A percentile compares a stretch with the other conserved stretches of the same genome.
Evolutionary conservation across 2,329 filamentous ascomycete genomes (phyloP).

Genomic region (Dactylonectria estremocensis): DNA sequence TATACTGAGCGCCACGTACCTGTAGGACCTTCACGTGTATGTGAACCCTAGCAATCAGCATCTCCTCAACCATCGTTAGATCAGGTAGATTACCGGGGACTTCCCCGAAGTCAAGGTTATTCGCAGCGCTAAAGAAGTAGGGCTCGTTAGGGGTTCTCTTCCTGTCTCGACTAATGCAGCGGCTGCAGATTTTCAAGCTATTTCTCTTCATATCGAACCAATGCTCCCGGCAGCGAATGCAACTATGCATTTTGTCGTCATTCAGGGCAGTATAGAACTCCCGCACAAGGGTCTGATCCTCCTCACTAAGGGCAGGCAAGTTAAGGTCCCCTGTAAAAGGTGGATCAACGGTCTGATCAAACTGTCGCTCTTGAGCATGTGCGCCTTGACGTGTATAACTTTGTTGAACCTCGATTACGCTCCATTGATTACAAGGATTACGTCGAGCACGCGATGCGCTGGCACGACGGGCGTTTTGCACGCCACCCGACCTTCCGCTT

Average conservation of each 20-base stretch:
- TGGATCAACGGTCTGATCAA: too few relatives aligned
- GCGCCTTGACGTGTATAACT: not conserved
- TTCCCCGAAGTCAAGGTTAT: not conserved
- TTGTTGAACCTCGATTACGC: too few relatives aligned
- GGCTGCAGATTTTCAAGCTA: too few relatives aligned
- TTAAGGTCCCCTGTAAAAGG: too few relatives aligned
- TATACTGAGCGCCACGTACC: not conserved
- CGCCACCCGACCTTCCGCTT: too few relatives aligned
- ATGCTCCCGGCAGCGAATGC: slow-evolving; percentile 12
- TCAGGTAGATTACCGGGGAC: not conserved
- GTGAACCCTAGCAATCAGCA: too few relatives aligned
- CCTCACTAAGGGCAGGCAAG: slow-evolving; percentile 1
- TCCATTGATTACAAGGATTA: too few relatives aligned
- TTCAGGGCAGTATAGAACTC: slow-evolving; percentile 16
- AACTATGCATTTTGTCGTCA: slow-evolving; percentile 14
- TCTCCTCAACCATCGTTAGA: too few relatives aligned
- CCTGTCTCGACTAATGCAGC: not conserved
- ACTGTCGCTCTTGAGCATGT: not conserved
- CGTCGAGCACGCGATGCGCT: too few relatives aligned
- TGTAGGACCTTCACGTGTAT: not conserved
- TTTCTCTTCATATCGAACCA: not conserved
- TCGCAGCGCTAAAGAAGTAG: not conserved
- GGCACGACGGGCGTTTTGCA: too few relatives aligned
- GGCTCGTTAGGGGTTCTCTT: not conserved
- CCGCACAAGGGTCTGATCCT: slow-evolving; percentile 6